Conservation (phyloP, 2,329 filamentous ascomycete genomes). For the Mollisia scopiformis region DNA sequence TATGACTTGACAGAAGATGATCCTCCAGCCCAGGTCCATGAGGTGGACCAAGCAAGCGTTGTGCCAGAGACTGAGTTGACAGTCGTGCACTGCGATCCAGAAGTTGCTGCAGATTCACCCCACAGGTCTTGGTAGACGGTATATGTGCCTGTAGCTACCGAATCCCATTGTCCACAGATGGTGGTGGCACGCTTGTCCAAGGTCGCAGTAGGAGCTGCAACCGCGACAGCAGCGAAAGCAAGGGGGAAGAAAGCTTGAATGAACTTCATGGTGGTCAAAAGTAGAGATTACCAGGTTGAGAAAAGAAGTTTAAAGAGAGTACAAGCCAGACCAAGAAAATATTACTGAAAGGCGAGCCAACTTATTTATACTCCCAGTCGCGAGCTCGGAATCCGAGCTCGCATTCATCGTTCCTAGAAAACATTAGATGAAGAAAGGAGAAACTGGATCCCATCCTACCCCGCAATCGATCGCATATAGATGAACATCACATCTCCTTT, state of each 20-base stretch:
- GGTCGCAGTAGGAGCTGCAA: constrained; percentile 3
- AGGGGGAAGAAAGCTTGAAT: neutral
- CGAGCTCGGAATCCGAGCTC: neutral
- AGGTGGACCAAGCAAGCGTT: constrained; percentile 42
- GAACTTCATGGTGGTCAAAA: neutral
- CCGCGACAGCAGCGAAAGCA: neutral
- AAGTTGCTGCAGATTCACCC: constrained; percentile 34
- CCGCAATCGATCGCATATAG: neutral
- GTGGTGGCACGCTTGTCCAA: constrained; percentile 40
- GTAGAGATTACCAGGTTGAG: neutral
- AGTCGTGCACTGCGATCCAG: constrained; percentile 44
- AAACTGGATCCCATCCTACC: neutral
- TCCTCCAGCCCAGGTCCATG: constrained; percentile 43
- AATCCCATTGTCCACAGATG: constrained; percentile 31
- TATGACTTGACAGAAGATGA: constrained; percentile 43
- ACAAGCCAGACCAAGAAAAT: neutral
- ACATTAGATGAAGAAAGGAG: neutral
- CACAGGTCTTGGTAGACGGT: constrained; percentile 43
- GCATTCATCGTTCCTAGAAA: neutral
- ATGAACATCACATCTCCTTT: neutral
- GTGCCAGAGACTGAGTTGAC: constrained; percentile 38
- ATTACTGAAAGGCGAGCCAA: neutral
- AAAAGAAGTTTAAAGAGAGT: neutral
- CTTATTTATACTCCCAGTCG: too few species aligned
- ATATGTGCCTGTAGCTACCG: constrained; percentile 35